Percentiles rank a stretch among this genome's conserved stretches.
Evolutionary conservation across 2,329 filamentous ascomycete species (phyloP).

Genomic region (Cyphellophora attinorum): DNA sequence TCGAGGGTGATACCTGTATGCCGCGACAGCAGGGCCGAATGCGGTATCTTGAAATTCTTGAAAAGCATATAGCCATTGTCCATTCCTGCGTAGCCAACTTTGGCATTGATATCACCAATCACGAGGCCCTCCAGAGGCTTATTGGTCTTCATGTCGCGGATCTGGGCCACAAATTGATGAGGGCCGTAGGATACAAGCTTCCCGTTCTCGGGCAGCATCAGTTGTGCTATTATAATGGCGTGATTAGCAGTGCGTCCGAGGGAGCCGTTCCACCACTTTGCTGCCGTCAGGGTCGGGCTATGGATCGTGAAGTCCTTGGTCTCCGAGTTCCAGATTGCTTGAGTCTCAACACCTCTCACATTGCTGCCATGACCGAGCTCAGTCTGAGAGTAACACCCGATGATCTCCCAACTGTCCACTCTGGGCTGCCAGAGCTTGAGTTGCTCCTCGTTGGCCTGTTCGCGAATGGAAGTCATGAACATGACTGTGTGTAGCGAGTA

Average conservation of each 20-base stretch:
- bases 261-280: slow-evolving; percentile 80
- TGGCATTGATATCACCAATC: slow-evolving; percentile 46
- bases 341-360: slow-evolving; percentile 62
- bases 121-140: slow-evolving; percentile 37
- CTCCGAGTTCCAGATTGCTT: slow-evolving; percentile 61
- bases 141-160: slow-evolving; percentile 39
- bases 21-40: slow-evolving; percentile 38
- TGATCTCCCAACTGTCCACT: slow-evolving; percentile 46
- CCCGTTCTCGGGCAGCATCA: slow-evolving; percentile 26
- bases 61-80: slow-evolving; percentile 47
- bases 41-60: slow-evolving; percentile 35
- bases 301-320: slow-evolving; percentile 69
- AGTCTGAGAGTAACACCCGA: slow-evolving; percentile 74
- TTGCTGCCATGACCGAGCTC: slow-evolving; percentile 73
- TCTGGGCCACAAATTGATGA: slow-evolving; percentile 43
- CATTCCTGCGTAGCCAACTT: slow-evolving; percentile 43
- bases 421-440: slow-evolving; percentile 39
- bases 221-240: slow-evolving; percentile 69
- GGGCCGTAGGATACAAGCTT: slow-evolving; percentile 35
- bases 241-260: slow-evolving; percentile 67
- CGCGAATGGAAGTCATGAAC: slow-evolving; percentile 41
- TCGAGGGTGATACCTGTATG: slow-evolving; percentile 38
- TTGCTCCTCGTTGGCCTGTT: neutral
- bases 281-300: slow-evolving; percentile 63
- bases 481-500: slow-evolving; percentile 41